Evolutionary conservation across 2,329 filamentous ascomycete genomes (phyloP).

Genomic region (Fusarium sp.): DNA sequence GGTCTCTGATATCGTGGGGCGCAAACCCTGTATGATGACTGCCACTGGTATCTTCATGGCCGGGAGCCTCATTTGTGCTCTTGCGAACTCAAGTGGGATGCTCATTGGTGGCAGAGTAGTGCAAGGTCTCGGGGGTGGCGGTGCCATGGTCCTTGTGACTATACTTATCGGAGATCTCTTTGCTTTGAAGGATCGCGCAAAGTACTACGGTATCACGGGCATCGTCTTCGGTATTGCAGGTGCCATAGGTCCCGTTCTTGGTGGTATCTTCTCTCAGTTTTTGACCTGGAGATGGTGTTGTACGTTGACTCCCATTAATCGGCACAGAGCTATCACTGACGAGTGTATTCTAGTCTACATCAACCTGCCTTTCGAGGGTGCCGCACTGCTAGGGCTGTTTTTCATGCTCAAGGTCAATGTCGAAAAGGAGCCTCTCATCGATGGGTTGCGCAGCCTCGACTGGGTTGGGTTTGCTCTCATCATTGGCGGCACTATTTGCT

Average conservation of each 20-base stretch:
- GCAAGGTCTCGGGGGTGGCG: slow-evolving; percentile 44
- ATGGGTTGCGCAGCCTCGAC: slow-evolving; percentile 75
- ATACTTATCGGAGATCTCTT: slow-evolving; percentile 66
- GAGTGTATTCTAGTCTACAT: slow-evolving; percentile 63
- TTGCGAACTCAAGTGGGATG: slow-evolving; percentile 58
- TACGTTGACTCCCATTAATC: slow-evolving; percentile 8
- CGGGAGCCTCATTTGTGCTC: slow-evolving; percentile 67
- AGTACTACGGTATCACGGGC: slow-evolving; percentile 67
- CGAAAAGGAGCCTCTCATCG: slow-evolving; percentile 72
- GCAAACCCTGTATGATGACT: slow-evolving; percentile 58
- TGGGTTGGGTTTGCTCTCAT: slow-evolving; percentile 71
- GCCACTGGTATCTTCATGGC: slow-evolving; percentile 64
- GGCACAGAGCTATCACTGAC: background rate
- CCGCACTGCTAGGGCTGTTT: slow-evolving; percentile 63
- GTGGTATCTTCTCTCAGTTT: slow-evolving; percentile 74
- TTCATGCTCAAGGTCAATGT: slow-evolving; percentile 78
- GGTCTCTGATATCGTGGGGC: slow-evolving; percentile 65
- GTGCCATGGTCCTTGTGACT: slow-evolving; percentile 42
- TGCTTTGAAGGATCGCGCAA: slow-evolving; percentile 62
- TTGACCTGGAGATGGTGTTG: slow-evolving; percentile 77
- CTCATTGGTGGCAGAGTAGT: slow-evolving; percentile 63
- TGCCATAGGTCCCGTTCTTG: slow-evolving; percentile 75
- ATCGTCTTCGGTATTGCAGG: slow-evolving; percentile 75
- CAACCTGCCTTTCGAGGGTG: slow-evolving; percentile 67
- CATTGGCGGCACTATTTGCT: slow-evolving; percentile 86